Conservation (phyloP, 805 yeast genomes). For the Ogataea sp. region DNA sequence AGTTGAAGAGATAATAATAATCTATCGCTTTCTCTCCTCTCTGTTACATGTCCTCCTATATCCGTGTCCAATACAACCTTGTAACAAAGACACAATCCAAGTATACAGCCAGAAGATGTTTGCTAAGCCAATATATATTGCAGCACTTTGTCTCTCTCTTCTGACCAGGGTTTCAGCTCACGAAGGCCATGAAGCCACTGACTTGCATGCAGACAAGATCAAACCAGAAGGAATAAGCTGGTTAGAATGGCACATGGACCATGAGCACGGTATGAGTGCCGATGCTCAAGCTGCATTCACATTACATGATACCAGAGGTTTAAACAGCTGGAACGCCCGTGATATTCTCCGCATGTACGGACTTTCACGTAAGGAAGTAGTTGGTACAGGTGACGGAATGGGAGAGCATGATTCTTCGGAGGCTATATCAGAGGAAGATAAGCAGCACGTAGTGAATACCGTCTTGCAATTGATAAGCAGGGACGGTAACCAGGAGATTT, state of each 20-base stretch:
- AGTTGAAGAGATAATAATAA: too few species aligned
- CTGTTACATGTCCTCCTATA: too few species aligned
- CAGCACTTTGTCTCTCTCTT: too few species aligned
- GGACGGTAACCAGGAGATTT: conserved; percentile 55
- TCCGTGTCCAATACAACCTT: too few species aligned
- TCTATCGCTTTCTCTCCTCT: too few species aligned
- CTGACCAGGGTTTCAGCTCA: background rate
- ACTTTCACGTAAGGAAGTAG: conserved; percentile 55
- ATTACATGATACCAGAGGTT: conserved; percentile 62
- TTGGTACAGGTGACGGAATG: conserved; percentile 88
- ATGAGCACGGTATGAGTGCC: conserved; percentile 72
- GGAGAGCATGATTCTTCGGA: conserved; percentile 68
- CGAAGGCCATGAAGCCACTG: background rate
- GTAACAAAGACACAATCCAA: too few species aligned
- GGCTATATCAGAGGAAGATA: conserved; percentile 45
- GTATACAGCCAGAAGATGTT: too few species aligned
- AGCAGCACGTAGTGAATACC: conserved; percentile 44
- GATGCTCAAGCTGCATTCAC: conserved; percentile 73
- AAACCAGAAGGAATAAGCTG: conserved; percentile 27
- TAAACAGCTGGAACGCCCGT: conserved; percentile 43
- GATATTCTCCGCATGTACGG: conserved; percentile 85
- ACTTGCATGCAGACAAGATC: background rate
- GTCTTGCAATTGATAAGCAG: conserved; percentile 58
- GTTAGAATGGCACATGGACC: conserved; percentile 88
- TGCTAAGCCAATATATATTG: too few species aligned